Evolutionary conservation across 148 eudicot species (phyloP).

Genomic region (Heliamphora exappendiculata): DNA sequence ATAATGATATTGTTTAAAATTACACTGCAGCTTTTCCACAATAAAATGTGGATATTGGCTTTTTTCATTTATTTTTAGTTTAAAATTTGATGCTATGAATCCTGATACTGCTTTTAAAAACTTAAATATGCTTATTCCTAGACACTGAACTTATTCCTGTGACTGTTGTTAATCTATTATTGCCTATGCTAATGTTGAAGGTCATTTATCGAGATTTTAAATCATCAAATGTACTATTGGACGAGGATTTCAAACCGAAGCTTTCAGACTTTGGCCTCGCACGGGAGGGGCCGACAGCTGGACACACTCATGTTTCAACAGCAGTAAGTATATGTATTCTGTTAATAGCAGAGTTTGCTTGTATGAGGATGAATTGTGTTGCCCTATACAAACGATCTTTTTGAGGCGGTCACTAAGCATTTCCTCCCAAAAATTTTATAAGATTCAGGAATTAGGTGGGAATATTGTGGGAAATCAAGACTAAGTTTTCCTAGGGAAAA

Average conservation of each 20-base stretch:
- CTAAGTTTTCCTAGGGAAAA: neutral
- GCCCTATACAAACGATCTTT: neutral
- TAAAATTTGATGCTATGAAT: neutral
- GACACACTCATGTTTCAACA: conserved; percentile 77
- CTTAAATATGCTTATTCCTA: neutral
- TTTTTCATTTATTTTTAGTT: neutral
- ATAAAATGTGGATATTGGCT: neutral
- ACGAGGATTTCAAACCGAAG: conserved; percentile 63
- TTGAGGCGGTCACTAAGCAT: neutral
- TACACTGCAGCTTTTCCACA: neutral
- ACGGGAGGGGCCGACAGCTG: conserved; percentile 79
- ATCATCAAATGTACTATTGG: conserved; percentile 74
- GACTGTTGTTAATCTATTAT: neutral
- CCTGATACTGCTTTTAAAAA: neutral
- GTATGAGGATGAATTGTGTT: neutral
- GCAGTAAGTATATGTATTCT: conserved; percentile 38
- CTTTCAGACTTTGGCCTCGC: conserved; percentile 91
- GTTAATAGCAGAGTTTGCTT: neutral
- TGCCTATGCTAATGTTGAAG: conserved; percentile 26
- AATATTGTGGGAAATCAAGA: neutral
- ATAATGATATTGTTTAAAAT: neutral
- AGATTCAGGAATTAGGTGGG: neutral
- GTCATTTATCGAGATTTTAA: conserved; percentile 89
- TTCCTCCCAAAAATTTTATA: neutral
- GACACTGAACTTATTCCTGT: neutral